Evolutionary conservation across 805 yeast genomes (phyloP), one percentile per base, ranked within the genome.

Genomic region (Yarrowia alimentaria): DNA sequence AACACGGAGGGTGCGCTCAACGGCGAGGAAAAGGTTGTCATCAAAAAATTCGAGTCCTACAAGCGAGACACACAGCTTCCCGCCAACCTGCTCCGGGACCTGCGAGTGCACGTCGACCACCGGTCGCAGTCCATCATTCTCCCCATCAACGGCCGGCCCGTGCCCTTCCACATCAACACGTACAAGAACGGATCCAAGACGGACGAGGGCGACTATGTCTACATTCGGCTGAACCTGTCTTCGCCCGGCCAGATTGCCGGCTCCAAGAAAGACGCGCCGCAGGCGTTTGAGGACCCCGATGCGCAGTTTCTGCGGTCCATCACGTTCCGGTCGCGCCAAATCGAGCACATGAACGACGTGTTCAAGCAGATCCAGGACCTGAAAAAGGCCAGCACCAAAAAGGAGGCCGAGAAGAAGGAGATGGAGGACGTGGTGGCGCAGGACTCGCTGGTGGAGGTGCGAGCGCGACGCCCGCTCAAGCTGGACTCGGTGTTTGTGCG

Each of bases 191-290:
- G 96, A 43, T 85, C 95, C 9, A 90, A 89, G 62, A 87, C 83
- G 57, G 99, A 93, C 62, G 98, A 93, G 72, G 98, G 97, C 49
- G 97, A 90, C 58, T 89, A 78, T 66, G 89, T 96, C 1, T 90
- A 86, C 63, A 65, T 91, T 61, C 80, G 99, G 67, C 75, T 91
- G 62, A 91, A 91, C 65, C 88, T 91, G 74, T 81, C 90, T 65
- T 83, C 96, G 1, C 98, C 99, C 1, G 97, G 96, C 61, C 79
- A 79, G 34, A 85, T 85, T 55, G 87, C 87, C 38, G 65, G 64
- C 33, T 84, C 80, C 63, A 81, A 78, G 57, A 83, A 81, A 29
- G 96, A 89, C 61, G 74, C 87, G 55, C 96, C 98, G 5, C 50
- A 30, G 28, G 50, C 21, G 29, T 91, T 88, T 61, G 98, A 93